Base-by-base conservation (phyloP, 176 grass and related monocot species). In the Saccharum officinarum region DNA sequence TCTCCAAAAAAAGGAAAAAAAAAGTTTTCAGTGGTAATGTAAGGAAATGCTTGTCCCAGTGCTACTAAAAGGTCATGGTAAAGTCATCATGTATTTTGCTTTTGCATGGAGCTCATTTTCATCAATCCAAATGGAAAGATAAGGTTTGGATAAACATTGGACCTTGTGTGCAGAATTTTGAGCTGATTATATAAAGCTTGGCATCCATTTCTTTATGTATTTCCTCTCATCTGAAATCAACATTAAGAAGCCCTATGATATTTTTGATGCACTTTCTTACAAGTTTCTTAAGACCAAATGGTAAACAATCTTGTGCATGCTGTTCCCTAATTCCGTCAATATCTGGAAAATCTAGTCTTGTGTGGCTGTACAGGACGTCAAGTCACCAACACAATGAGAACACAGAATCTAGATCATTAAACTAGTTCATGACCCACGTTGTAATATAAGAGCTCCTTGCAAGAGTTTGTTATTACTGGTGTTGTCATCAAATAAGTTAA, bases 161-260 rank as follows among this genome's bases (percentile, higher is more conserved):
- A 60, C 60, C 63, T 54, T 6, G 49, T 67, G 17, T 68, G 60
- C 25, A 18, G 33, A 57, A 42, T 17, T 64, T 42, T 84, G 36
- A 84, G 45, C 61, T 86, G 66, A 92, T 67, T 61, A 89, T 76
- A 67, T 45, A 63, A 73, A 62, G 17, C 30, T 47, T 84, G 62
- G 0, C 1, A 42, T 44, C 11, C 36, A 10, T 80, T 71, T 80
- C 31, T 67, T 75, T n/a, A 67, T n/a, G 14, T 5, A 10, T 1
- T 34, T 34, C 16, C 3, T 15, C 63, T 81, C 20, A 52, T 36
- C 44, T 50, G 28, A 52, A 34, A 15, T 50, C 14, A 74, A 17
- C 71, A 50, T 9, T 69, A 54, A 40, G 10, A 77, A 77, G 22
- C 62, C 9, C 23, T 62, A 7, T 17, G 15, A 15, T 41, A 55